Conservation (phyloP, 768 basidiomycete species). For the Lactifluus volemus region DNA sequence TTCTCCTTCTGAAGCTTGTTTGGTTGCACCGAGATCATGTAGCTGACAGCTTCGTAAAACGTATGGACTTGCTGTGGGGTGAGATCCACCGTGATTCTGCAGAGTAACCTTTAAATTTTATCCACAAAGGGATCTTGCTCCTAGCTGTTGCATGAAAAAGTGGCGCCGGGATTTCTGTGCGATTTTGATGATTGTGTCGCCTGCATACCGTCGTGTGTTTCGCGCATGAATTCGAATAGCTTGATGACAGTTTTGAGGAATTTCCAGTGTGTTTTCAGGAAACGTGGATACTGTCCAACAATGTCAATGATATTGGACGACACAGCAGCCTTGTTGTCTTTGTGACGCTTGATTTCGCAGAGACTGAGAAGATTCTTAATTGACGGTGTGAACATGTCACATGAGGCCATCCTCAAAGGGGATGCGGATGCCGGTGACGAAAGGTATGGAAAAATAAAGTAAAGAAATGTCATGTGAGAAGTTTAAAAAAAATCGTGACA, state of each 20-base stretch:
- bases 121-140: constrained; percentile 98
- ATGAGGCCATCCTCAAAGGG: too few species aligned
- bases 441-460: too few species aligned
- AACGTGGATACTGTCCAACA: constrained; percentile 98
- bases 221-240: constrained; percentile 99
- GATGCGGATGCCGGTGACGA: too few species aligned
- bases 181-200: constrained; percentile 99
- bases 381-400: too few species aligned
- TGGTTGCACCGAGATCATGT: constrained; percentile 99
- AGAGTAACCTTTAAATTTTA: constrained; percentile 85
- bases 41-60: constrained; percentile 97
- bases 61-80: constrained; percentile 96
- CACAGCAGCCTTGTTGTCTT: constrained; percentile 99
- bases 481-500: too few species aligned
- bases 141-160: constrained; percentile 96
- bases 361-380: constrained; percentile 97
- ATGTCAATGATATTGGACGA: constrained; percentile 97
- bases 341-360: constrained; percentile 96
- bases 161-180: constrained; percentile 97
- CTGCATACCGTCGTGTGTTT: constrained; percentile 98
- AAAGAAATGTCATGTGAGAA: too few species aligned
- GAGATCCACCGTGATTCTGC: constrained; percentile 90
- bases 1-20: constrained; percentile 97
- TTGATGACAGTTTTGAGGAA: constrained; percentile 99
- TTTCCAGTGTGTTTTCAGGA: constrained; percentile 99